These are phyloP conservation scores for Phytophthora ohioensis DNA, from an alignment of 352 stramenopile species.

Conservation along the genomic window DNA sequence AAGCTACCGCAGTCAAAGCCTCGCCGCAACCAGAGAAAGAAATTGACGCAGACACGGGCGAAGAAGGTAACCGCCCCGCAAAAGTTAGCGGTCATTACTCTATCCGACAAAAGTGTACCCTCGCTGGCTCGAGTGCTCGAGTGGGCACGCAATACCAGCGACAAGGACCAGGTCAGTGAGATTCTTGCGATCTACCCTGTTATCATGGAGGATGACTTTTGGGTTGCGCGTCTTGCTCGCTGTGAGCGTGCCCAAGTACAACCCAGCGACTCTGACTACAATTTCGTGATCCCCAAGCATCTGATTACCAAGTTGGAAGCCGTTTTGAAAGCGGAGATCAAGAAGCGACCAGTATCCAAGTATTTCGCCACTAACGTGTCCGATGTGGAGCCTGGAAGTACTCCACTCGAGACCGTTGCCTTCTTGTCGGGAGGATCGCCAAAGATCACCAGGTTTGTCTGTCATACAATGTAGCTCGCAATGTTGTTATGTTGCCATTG, in stretches of 20 bases:
- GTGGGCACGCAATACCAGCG: background rate
- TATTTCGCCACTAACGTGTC: background rate
- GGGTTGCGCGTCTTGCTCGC: background rate
- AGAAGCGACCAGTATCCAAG: background rate
- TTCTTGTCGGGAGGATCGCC: constrained; percentile 8
- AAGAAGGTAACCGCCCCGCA: background rate
- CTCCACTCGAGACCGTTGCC: constrained; percentile 4
- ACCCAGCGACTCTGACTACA: constrained; percentile 5
- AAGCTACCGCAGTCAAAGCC: background rate
- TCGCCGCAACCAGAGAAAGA: background rate
- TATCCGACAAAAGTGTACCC: background rate
- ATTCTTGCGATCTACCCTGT: constrained; percentile 6
- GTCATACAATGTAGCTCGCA: background rate
- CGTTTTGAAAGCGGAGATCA: constrained; percentile 1
- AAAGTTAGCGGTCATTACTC: background rate
- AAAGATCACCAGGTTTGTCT: constrained; percentile 17
- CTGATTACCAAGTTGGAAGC: constrained; percentile 7
- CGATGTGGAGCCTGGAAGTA: constrained; percentile 1
- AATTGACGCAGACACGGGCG: background rate
- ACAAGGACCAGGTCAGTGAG: background rate
- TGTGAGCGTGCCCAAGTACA: background rate
- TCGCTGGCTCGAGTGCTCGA: background rate
- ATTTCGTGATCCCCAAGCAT: constrained; percentile 5
- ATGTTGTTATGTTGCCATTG: background rate
- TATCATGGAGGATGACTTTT: constrained; percentile 9